phyloP scores from a whole-genome alignment of 2,329 filamentous ascomycete species.

The Aspergillus japonicus region DNA sequence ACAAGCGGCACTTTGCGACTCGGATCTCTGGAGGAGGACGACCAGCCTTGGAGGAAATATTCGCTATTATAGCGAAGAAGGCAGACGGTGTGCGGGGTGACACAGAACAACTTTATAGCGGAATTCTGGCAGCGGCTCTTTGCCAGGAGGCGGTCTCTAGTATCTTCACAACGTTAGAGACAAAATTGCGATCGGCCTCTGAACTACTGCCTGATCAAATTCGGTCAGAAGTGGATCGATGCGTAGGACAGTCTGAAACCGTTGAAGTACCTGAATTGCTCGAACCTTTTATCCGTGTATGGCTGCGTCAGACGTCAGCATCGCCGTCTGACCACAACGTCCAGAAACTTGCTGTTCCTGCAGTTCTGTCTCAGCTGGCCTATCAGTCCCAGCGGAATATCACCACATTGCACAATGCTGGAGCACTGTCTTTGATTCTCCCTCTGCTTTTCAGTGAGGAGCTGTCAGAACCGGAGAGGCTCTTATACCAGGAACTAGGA shows the following conservation, averaged over 20 bases:
- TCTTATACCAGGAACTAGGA: constrained; percentile 65
- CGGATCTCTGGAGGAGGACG: constrained; percentile 76
- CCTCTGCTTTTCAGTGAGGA: constrained; percentile 59
- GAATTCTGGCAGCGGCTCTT: constrained; percentile 75
- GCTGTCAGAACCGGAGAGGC: constrained; percentile 57
- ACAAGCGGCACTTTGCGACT: constrained; percentile 80
- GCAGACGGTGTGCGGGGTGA: constrained; percentile 49
- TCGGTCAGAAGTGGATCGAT: constrained; percentile 34
- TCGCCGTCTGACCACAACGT: constrained; percentile 37
- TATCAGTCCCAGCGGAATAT: constrained; percentile 67
- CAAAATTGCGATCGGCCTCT: constrained; percentile 24
- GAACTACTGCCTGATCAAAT: constrained; percentile 23
- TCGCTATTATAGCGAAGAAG: constrained; percentile 64
- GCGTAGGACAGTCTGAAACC: constrained; percentile 42
- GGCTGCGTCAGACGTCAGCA: constrained; percentile 60
- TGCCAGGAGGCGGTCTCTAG: constrained; percentile 72
- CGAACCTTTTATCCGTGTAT: constrained; percentile 45
- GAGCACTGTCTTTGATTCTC: constrained; percentile 66
- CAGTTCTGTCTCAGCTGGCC: constrained; percentile 60
- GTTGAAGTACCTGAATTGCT: constrained; percentile 44
- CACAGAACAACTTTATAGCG: constrained; percentile 78
- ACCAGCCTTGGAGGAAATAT: constrained; percentile 69
- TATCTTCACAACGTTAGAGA: constrained; percentile 56
- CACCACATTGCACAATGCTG: constrained; percentile 68
- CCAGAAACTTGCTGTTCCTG: constrained; percentile 59